These are phyloP conservation scores for Geotrichum europaeum DNA, from an alignment of 1,139 yeast species.

Conservation along the genomic window DNA sequence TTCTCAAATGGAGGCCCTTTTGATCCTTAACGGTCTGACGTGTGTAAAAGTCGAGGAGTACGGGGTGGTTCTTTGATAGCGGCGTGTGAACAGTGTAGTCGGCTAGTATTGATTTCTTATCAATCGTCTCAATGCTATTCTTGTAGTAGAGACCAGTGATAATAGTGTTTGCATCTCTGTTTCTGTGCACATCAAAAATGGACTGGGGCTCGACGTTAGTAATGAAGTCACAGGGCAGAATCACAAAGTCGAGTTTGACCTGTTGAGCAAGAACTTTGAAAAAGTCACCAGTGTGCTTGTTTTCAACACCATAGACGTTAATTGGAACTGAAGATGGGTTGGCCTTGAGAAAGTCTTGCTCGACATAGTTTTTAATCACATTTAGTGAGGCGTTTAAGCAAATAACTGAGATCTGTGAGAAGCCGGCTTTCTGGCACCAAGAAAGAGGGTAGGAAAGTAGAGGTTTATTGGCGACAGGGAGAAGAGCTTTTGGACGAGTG, in stretches of 20 bases:
- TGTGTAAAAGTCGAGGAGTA: constrained; percentile 65
- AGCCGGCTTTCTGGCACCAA: constrained; percentile 80
- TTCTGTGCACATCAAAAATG: constrained; percentile 76
- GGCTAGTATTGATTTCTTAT: constrained; percentile 64
- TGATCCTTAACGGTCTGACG: constrained; percentile 58
- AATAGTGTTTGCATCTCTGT: constrained; percentile 57
- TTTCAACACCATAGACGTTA: constrained; percentile 13
- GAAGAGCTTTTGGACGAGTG: constrained; percentile 72
- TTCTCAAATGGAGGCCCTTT: constrained; percentile 68
- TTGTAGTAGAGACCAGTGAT: constrained; percentile 55
- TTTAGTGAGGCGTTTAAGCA: constrained; percentile 12
- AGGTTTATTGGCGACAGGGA: constrained; percentile 89
- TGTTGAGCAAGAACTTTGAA: constrained; percentile 46
- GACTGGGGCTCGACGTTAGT: constrained; percentile 90
- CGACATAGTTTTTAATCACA: constrained; percentile 28
- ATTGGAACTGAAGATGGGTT: constrained; percentile 22
- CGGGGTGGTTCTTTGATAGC: constrained; percentile 38
- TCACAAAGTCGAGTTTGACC: constrained; percentile 52
- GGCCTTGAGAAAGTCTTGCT: constrained; percentile 30
- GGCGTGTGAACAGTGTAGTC: constrained; percentile 53
- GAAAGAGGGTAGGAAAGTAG: constrained; percentile 81
- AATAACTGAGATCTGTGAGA: constrained; percentile 22
- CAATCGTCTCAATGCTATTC: constrained; percentile 65
- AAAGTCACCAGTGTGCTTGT: constrained; percentile 57
- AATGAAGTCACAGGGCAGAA: constrained; percentile 88